Conservation (phyloP, 148 eudicot species). For the Talinum fruticosum region DNA sequence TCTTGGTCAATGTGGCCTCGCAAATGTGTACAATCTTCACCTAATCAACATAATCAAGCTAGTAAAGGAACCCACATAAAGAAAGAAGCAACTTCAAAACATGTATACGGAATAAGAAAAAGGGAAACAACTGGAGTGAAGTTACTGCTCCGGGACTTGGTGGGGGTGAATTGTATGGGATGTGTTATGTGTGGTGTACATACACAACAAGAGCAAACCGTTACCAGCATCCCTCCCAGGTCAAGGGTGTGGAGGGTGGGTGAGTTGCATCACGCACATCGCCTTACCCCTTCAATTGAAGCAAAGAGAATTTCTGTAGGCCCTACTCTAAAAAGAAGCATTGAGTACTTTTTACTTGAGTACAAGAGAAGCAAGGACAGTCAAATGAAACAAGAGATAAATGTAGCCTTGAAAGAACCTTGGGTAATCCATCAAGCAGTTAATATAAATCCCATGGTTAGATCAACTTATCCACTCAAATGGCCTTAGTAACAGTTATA, state of each 20-base stretch:
- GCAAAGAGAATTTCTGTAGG: neutral
- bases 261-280: too few relatives aligned
- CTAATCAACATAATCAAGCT: slow-evolving; percentile 35
- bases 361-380: neutral
- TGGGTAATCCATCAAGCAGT: neutral
- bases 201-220: too few relatives aligned
- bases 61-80: neutral
- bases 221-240: too few relatives aligned
- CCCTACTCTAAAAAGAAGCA: neutral
- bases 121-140: too few relatives aligned
- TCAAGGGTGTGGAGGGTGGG: too few relatives aligned
- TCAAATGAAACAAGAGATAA: neutral
- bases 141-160: too few relatives aligned
- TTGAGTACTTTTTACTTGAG: neutral
- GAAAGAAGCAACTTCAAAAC: neutral
- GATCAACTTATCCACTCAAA: too few relatives aligned
- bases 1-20: slow-evolving; percentile 88
- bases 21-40: slow-evolving; percentile 74
- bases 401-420: neutral
- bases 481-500: too few relatives aligned
- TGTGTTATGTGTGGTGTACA: too few relatives aligned
- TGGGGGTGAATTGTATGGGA: too few relatives aligned
- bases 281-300: neutral
- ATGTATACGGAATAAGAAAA: too few relatives aligned
- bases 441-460: too few relatives aligned